A percentile compares a stretch with the other conserved stretches of the same genome.
Evolutionary conservation across 169 alveolate genomes (phyloP).

Genomic region (Pseudocohnilembus persalinus): DNA sequence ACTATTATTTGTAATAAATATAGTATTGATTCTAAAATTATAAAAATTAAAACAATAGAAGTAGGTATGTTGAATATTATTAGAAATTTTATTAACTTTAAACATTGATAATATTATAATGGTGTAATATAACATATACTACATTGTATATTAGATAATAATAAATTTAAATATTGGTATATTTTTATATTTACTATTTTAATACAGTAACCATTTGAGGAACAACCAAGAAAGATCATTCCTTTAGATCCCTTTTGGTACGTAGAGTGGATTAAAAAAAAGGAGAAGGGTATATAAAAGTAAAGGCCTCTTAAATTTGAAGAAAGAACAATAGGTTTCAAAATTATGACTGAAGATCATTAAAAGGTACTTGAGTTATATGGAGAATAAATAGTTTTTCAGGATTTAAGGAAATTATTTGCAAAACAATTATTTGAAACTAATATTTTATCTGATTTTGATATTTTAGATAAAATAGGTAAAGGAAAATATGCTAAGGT

Average conservation of each 20-base stretch:
- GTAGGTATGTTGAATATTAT: too few relatives aligned
- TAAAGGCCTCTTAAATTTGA: background rate
- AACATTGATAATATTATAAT: too few relatives aligned
- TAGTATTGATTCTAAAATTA: too few relatives aligned
- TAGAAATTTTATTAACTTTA: too few relatives aligned
- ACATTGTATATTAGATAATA: too few relatives aligned
- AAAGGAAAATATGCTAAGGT: constrained; percentile 4
- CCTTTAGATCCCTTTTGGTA: background rate
- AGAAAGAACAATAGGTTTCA: background rate
- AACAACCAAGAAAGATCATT: background rate
- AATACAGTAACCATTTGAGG: background rate
- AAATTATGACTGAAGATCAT: background rate
- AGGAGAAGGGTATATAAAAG: too few relatives aligned
- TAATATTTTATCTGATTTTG: background rate
- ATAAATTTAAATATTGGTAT: too few relatives aligned
- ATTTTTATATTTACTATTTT: background rate
- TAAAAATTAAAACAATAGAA: too few relatives aligned
- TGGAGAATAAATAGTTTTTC: background rate
- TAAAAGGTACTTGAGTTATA: background rate
- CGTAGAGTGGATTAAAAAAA: background rate
- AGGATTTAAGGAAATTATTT: background rate
- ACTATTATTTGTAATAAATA: too few relatives aligned
- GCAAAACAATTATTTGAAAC: background rate
- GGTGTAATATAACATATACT: too few relatives aligned
- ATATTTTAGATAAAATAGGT: background rate